These are phyloP conservation scores for Hortaea werneckii DNA, from an alignment of 2,329 filamentous ascomycete species.

Conservation along the genomic window DNA sequence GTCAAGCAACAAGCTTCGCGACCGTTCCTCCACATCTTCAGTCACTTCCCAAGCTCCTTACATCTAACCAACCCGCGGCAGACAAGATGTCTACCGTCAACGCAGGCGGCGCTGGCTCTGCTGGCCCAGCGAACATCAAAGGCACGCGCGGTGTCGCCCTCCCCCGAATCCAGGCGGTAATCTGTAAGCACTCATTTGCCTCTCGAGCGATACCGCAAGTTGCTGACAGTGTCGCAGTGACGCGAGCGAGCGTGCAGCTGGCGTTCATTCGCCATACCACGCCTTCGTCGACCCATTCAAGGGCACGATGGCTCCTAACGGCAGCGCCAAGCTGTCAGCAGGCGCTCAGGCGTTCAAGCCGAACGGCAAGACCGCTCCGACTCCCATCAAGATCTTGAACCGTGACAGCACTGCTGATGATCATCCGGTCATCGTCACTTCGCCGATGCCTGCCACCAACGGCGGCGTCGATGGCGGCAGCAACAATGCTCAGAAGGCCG, in stretches of 20 bases:
- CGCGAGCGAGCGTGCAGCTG: neutral
- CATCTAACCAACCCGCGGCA: too few relatives aligned
- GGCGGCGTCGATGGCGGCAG: neutral
- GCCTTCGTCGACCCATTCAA: neutral
- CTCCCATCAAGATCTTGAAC: slow-evolving; percentile 8
- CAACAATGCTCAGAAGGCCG: slow-evolving; percentile 2
- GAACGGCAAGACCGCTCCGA: slow-evolving; percentile 1
- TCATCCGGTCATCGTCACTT: slow-evolving; percentile 6
- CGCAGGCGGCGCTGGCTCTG: neutral
- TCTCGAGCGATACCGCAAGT: neutral
- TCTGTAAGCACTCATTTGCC: slow-evolving; percentile 1
- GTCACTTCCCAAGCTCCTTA: too few relatives aligned
- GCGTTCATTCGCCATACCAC: neutral
- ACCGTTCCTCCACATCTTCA: neutral
- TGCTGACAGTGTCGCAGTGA: slow-evolving; percentile 2
- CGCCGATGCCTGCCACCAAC: neutral
- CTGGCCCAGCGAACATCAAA: neutral
- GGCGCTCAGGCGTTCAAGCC: slow-evolving; percentile 5
- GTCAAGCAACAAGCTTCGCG: neutral
- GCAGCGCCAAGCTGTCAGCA: slow-evolving; percentile 1
- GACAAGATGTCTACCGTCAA: neutral
- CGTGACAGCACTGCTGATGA: slow-evolving; percentile 10
- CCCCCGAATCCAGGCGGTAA: neutral
- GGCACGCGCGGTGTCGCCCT: slow-evolving; percentile 2
- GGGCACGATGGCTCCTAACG: neutral